phyloP scores from a whole-genome alignment of 129 eudicot genomes.

The Escallonia rubra region DNA sequence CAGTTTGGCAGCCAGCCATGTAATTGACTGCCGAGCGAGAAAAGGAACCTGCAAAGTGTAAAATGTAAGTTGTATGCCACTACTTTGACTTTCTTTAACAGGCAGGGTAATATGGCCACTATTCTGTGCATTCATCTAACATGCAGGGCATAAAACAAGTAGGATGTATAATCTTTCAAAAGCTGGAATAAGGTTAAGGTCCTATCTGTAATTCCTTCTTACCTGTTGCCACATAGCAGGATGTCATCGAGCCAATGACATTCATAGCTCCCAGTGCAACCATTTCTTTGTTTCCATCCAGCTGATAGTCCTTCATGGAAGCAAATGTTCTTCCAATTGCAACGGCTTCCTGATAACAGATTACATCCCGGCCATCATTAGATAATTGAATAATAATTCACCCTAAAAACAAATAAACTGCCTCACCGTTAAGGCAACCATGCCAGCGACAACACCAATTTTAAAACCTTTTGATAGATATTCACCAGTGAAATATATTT shows the following conservation, averaged over 20 bases:
- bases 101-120: too few relatives aligned
- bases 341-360: slow-evolving; percentile 65
- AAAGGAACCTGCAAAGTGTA: slow-evolving; percentile 47
- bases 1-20: slow-evolving; percentile 81
- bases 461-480: slow-evolving; percentile 54
- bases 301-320: slow-evolving; percentile 68
- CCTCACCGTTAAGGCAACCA: slow-evolving; percentile 66
- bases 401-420: background rate
- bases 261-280: slow-evolving; percentile 84
- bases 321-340: slow-evolving; percentile 93
- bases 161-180: background rate
- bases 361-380: too few relatives aligned
- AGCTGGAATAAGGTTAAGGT: background rate
- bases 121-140: too few relatives aligned
- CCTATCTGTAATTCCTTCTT: background rate
- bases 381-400: background rate
- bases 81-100: too few relatives aligned
- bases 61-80: background rate
- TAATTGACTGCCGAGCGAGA: slow-evolving; percentile 72
- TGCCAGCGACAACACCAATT: slow-evolving; percentile 64
- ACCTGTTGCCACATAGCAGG: slow-evolving; percentile 86
- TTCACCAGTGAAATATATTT: slow-evolving; percentile 53
- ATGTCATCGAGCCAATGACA: slow-evolving; percentile 75
- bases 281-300: slow-evolving; percentile 91
- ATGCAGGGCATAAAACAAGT: too few relatives aligned